phyloP scores from a whole-genome alignment of 140 eudicot genomes.

The Stevia rebaudiana region DNA sequence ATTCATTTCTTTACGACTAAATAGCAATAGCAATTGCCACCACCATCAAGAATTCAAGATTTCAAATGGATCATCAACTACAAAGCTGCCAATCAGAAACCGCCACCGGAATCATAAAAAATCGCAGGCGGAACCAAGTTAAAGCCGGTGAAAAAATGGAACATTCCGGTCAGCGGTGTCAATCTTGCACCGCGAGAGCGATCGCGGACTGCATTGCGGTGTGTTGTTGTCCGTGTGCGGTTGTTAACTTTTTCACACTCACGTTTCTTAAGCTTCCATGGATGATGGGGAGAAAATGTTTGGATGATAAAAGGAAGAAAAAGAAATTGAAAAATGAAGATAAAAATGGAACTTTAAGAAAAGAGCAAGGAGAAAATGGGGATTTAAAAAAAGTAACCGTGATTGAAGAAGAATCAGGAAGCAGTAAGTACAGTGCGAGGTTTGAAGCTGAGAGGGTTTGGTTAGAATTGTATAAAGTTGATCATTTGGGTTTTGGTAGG shows the following conservation, averaged over 20 bases:
- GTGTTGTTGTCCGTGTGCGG: slow-evolving; percentile 91
- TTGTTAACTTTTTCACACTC: slow-evolving; percentile 56
- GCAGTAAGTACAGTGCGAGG: slow-evolving; percentile 44
- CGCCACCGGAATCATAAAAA: slow-evolving; percentile 18
- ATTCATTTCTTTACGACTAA: not conserved
- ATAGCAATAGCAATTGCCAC: no score
- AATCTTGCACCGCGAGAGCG: slow-evolving; percentile 56
- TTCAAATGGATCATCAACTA: slow-evolving; percentile 23
- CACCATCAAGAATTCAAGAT: slow-evolving; percentile 7
- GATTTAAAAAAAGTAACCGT: slow-evolving; percentile 21
- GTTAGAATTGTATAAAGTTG: slow-evolving; percentile 69
- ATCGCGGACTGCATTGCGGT: slow-evolving; percentile 92
- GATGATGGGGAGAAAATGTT: slow-evolving; percentile 56
- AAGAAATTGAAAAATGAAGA: slow-evolving; percentile 21
- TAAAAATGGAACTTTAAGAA: slow-evolving; percentile 13
- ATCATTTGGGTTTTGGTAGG: slow-evolving; percentile 91
- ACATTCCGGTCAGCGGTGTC: slow-evolving; percentile 59
- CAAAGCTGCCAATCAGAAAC: slow-evolving; percentile 19
- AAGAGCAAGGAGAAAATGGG: slow-evolving; percentile 13
- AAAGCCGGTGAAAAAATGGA: slow-evolving; percentile 3
- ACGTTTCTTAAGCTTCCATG: slow-evolving; percentile 69
- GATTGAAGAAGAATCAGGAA: slow-evolving; percentile 19
- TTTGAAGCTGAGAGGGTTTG: slow-evolving; percentile 65
- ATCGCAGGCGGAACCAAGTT: slow-evolving; percentile 9
- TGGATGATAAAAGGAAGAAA: slow-evolving; percentile 34